Evolutionary conservation across 768 basidiomycete species (phyloP).

Genomic region (Chalciporus pseudorubinellus): DNA sequence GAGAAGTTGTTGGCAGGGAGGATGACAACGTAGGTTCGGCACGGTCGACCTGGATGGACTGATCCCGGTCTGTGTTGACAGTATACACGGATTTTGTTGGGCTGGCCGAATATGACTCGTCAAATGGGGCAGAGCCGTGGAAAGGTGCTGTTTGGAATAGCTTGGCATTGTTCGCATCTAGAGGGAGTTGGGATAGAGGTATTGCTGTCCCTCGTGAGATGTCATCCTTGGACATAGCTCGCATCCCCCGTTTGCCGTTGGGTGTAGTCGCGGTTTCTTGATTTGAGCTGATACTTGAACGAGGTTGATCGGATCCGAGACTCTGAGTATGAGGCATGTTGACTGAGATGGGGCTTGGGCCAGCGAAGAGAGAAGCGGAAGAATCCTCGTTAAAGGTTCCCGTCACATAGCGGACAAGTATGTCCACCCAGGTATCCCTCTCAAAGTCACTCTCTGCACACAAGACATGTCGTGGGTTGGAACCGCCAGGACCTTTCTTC

Average conservation of each 20-base stretch:
- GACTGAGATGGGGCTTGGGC: constrained; percentile 27
- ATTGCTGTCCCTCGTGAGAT: constrained; percentile 52
- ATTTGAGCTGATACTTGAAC: constrained; percentile 55
- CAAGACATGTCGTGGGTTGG: constrained; percentile 81
- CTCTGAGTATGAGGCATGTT: constrained; percentile 25
- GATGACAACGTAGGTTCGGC: constrained; percentile 62
- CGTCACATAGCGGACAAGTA: constrained; percentile 84
- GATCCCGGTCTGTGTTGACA: constrained; percentile 34
- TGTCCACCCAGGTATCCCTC: constrained; percentile 92
- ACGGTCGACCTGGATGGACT: constrained; percentile 36
- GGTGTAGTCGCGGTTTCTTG: constrained; percentile 26
- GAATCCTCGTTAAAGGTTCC: constrained; percentile 78
- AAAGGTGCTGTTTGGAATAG: constrained; percentile 48
- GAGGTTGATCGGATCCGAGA: constrained; percentile 41
- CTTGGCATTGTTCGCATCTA: constrained; percentile 56
- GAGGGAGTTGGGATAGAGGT: constrained; percentile 55
- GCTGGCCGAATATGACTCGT: constrained; percentile 43
- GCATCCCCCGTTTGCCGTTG: constrained; percentile 34
- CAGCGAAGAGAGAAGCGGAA: constrained; percentile 40
- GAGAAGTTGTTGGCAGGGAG: constrained; percentile 50
- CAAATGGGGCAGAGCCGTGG: constrained; percentile 21
- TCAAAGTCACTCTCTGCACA: constrained; percentile 96
- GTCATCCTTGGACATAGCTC: constrained; percentile 57
- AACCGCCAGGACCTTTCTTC: constrained; percentile 66
- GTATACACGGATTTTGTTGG: constrained; percentile 54